Evolutionary conservation across 495 filamentous ascomycete species (phyloP).

Genomic region (Neurospora discreta): DNA sequence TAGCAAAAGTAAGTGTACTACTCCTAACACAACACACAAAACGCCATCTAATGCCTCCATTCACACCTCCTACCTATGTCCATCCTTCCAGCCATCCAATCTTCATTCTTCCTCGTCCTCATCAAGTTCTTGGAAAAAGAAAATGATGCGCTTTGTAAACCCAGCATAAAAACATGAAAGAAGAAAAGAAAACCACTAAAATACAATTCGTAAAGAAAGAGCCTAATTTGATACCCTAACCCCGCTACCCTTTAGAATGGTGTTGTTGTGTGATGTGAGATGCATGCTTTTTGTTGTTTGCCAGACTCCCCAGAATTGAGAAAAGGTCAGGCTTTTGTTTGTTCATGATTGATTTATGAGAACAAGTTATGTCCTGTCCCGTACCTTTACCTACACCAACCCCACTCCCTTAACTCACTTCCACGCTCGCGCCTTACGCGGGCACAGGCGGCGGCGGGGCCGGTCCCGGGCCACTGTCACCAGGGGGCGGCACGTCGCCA

Average conservation of each 20-base stretch:
- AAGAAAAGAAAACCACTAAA: not conserved
- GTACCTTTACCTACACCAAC: not conserved
- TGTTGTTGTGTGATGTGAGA: not conserved
- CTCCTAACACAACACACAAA: not conserved
- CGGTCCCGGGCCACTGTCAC: slow-evolving; percentile 1
- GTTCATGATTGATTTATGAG: not conserved
- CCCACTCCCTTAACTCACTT: not conserved
- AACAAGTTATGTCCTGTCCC: not conserved
- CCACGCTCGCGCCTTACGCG: not conserved
- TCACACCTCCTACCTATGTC: not conserved
- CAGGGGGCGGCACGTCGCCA: not conserved
- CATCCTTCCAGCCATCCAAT: not conserved
- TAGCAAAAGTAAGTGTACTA: not conserved
- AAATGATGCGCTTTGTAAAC: not conserved
- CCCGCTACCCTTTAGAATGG: not conserved
- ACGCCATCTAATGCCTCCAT: not conserved
- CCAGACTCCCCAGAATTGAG: not conserved
- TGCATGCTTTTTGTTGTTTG: not conserved
- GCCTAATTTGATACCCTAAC: not conserved
- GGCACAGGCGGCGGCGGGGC: slow-evolving; percentile 14
- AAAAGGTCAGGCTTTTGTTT: not conserved
- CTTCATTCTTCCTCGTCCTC: not conserved
- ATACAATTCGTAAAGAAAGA: not conserved
- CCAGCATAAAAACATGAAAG: not conserved
- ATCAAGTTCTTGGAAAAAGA: not conserved